Conservation (phyloP, 1,284 basidiomycete species). For the Puccinia polysora region DNA sequence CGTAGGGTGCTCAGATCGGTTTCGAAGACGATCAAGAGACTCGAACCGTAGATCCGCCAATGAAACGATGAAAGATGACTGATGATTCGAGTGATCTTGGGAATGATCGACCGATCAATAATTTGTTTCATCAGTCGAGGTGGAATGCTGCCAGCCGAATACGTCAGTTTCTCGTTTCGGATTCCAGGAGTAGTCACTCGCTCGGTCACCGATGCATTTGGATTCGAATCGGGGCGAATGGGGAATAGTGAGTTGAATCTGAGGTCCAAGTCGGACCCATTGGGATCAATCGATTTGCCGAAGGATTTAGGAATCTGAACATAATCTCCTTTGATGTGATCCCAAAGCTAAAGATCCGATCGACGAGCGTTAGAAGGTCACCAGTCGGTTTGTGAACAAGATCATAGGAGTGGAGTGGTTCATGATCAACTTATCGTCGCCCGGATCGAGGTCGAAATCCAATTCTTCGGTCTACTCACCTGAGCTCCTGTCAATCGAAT, state of each 20-base stretch:
- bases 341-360: slow-evolving; percentile 26
- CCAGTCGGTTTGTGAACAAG: too few species aligned
- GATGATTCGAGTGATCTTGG: slow-evolving; percentile 9
- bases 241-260: slow-evolving; percentile 33
- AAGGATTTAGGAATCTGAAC: slow-evolving; percentile 22
- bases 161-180: neutral
- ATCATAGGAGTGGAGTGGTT: too few species aligned
- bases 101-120: slow-evolving; percentile 16
- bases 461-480: slow-evolving; percentile 19
- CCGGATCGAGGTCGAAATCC: too few species aligned
- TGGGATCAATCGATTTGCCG: slow-evolving; percentile 29
- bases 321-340: slow-evolving; percentile 21
- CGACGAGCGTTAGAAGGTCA: neutral
- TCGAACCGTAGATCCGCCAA: slow-evolving; percentile 36
- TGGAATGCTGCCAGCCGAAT: slow-evolving; percentile 8
- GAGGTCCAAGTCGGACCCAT: slow-evolving; percentile 9
- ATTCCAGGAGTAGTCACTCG: neutral
- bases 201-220: too few species aligned
- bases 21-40: slow-evolving; percentile 34
- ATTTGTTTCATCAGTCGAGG: slow-evolving; percentile 6
- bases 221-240: neutral
- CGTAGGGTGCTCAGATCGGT: slow-evolving; percentile 16
- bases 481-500: slow-evolving; percentile 37
- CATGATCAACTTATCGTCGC: too few species aligned
- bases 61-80: slow-evolving; percentile 16